A percentile compares a stretch with the other conserved stretches of the same genome.
These are phyloP conservation scores for Purpureocillium takamizusanense DNA, from an alignment of 2,329 filamentous ascomycete genomes.

Conservation along the genomic window DNA sequence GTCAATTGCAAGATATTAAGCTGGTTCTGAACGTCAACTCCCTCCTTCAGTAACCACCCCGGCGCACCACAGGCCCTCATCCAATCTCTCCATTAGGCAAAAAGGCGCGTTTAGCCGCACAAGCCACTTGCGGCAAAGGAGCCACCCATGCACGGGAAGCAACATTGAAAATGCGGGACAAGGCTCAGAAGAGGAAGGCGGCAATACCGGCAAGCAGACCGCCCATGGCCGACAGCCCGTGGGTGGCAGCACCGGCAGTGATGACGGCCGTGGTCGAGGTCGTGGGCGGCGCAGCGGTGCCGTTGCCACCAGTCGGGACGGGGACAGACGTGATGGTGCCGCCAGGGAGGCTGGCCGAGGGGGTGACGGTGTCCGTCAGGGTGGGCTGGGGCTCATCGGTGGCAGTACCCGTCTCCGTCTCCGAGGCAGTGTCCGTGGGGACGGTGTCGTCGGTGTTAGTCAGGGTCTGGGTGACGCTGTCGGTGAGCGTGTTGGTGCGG, in stretches of 20 bases:
- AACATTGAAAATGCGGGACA: too few relatives aligned
- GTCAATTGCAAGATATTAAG: too few relatives aligned
- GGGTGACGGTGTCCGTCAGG: background rate
- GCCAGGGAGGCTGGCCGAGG: background rate
- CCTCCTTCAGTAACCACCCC: too few relatives aligned
- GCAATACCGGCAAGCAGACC: constrained; percentile 12
- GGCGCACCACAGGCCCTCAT: too few relatives aligned
- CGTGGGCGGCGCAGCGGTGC: background rate
- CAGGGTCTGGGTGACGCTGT: constrained; percentile 1
- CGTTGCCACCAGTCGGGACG: background rate
- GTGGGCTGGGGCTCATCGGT: too few relatives aligned
- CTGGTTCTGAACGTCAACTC: too few relatives aligned
- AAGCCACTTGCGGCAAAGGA: too few relatives aligned
- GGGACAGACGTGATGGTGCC: constrained; percentile 1
- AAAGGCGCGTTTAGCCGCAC: too few relatives aligned
- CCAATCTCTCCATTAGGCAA: too few relatives aligned
- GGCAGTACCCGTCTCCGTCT: too few relatives aligned
- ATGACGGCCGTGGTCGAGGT: constrained; percentile 2
- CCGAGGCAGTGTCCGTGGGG: too few relatives aligned
- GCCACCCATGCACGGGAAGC: too few relatives aligned
- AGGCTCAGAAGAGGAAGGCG: constrained; percentile 10
- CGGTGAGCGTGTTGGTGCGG: constrained; percentile 6
- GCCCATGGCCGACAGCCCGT: constrained; percentile 6
- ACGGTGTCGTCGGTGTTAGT: background rate
- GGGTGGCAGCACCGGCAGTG: constrained; percentile 9